These are phyloP conservation scores for Saururus chinensis DNA, from an alignment of 164 flowering plant species.

Conservation along the genomic window DNA sequence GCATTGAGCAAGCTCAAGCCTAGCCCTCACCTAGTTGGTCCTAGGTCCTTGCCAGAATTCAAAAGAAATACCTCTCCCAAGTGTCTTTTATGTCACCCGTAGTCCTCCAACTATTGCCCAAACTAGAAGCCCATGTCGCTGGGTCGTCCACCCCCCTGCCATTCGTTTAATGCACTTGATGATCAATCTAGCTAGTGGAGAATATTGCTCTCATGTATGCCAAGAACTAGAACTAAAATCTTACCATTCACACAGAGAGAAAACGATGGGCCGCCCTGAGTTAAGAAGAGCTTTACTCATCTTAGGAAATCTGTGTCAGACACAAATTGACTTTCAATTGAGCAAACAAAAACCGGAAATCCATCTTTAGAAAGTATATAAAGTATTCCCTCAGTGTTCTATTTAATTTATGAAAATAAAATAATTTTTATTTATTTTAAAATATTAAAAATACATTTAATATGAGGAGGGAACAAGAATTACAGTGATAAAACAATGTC, in stretches of 20 bases:
- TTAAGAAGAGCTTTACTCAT: constrained; percentile 58
- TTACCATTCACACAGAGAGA: constrained; percentile 74
- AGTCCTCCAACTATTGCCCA: constrained; percentile 83
- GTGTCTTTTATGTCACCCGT: constrained; percentile 57
- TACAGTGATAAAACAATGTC: no score
- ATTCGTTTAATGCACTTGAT: neutral
- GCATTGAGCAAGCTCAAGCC: no score
- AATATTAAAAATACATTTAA: no score
- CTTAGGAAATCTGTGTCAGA: constrained; percentile 31
- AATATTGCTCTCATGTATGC: neutral
- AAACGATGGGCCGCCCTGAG: constrained; percentile 56
- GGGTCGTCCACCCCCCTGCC: constrained; percentile 66
- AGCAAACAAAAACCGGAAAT: no score
- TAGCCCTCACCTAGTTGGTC: no score
- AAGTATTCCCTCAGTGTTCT: no score
- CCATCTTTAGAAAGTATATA: no score
- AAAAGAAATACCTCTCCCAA: constrained; percentile 42
- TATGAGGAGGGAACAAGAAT: no score
- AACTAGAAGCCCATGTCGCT: constrained; percentile 56
- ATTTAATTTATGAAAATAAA: no score
- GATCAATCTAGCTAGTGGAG: neutral
- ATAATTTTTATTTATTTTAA: no score
- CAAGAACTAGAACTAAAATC: constrained; percentile 1
- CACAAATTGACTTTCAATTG: neutral
- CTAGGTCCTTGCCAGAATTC: no score